Conservation (phyloP, 805 yeast species). For the Candida caryicola region DNA sequence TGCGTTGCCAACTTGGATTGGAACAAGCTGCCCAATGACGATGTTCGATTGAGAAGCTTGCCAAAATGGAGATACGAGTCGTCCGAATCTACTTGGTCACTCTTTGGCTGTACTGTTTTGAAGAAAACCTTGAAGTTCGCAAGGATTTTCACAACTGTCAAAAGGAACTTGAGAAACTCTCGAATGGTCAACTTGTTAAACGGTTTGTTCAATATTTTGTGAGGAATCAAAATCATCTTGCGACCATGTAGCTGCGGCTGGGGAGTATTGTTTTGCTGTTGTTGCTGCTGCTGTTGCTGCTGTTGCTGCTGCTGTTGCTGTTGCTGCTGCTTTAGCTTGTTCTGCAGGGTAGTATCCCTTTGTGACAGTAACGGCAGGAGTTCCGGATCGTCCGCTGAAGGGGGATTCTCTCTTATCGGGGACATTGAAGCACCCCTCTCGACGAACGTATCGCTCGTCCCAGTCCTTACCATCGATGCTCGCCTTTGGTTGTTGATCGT, state of each 20-base stretch:
- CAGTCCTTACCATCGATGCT: constrained; percentile 7
- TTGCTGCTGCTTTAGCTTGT: constrained; percentile 3
- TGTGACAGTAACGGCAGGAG: not conserved
- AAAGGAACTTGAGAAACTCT: constrained; percentile 37
- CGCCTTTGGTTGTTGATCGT: constrained; percentile 15
- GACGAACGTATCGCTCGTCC: constrained; percentile 1
- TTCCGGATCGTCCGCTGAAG: too few species aligned
- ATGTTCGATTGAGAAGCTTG: constrained; percentile 16
- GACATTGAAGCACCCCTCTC: constrained; percentile 1
- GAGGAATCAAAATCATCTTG: constrained; percentile 38
- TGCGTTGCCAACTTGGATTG: constrained; percentile 5
- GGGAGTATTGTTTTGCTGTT: not conserved
- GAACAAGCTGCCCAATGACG: constrained; percentile 15
- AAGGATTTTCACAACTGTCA: constrained; percentile 35
- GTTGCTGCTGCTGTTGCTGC: not conserved
- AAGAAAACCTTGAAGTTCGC: constrained; percentile 29
- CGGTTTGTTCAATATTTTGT: constrained; percentile 40
- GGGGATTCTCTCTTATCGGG: not conserved
- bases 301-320: not conserved
- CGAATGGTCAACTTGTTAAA: constrained; percentile 34
- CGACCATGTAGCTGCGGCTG: too few species aligned
- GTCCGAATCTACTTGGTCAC: constrained; percentile 9
- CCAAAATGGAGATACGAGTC: constrained; percentile 17
- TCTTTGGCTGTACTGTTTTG: constrained; percentile 10
- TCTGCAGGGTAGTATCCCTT: not conserved